Base-by-base conservation (phyloP, 805 yeast genomes). In the Saturnispora galanensis region DNA sequence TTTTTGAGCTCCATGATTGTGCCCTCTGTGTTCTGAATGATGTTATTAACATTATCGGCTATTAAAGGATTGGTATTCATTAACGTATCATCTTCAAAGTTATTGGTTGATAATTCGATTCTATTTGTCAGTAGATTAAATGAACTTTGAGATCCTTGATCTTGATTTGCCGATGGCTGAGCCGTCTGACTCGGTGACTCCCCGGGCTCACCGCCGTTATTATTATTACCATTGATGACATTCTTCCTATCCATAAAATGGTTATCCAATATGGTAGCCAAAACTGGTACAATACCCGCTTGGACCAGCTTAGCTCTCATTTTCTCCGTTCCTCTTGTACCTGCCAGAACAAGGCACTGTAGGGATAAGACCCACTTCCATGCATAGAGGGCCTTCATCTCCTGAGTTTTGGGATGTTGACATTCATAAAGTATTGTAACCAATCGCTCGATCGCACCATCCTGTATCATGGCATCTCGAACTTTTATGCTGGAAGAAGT, bases 321-420 rank as follows among this genome's bases (percentile, higher is more conserved):
- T 42, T 70, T 67, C 61, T 89, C 97, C 1, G 94, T 79, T 18
- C 98, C 98, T 52, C 97, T 73, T 1, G 97, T 88, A 11, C 97
- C 96, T 15, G 90, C 79, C 45, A 87, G 72, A 1, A 90, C 95
- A 45, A 90, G 67, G 59, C 97, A 89, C 66, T 90, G 98, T 57
- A 93, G 79, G 0, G 97, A 85, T 44, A 90, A 67, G 5, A 95
- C 85, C 98, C 98, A 90, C 66, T 90, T 90, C 96, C 96, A 90
- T 0, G 95, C 89, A n/a, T 50, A 54, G 4, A 83, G 70, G 50
- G 86, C 68, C 21, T 79, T 73, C 37, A 62, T 65, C 42, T 57
- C 54, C 16, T 60, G 62, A 12, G 50, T 50, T 16, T 51, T 50
- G 0, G 65, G 65, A 36, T 61, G 50, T 35, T 75, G 77, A 57